Percentiles rank a stretch among this genome's conserved stretches.
Evolutionary conservation across 2,329 filamentous ascomycete genomes (phyloP).

Genomic region (Pseudogymnoascus sp.): DNA sequence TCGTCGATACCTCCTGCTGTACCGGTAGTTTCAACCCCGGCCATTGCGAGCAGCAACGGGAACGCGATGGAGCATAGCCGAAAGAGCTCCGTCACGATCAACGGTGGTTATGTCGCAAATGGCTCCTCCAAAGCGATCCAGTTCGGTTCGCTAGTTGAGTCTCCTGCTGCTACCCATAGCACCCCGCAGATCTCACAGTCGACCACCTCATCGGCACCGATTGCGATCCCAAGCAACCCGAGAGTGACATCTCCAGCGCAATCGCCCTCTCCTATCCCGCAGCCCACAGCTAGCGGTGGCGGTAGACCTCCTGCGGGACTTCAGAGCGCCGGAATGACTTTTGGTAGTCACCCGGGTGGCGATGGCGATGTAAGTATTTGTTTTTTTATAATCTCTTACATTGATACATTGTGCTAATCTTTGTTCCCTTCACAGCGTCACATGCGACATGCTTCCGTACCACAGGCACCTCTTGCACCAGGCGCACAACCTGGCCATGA

Average conservation of each 20-base stretch:
- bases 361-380: slow-evolving; percentile 66
- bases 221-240: slow-evolving; percentile 59
- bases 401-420: background rate
- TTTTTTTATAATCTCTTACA: background rate
- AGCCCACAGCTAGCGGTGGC: slow-evolving; percentile 74
- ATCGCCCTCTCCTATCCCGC: slow-evolving; percentile 88
- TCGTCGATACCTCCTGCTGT: slow-evolving; percentile 60
- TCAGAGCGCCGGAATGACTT: slow-evolving; percentile 10
- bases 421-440: slow-evolving; percentile 43
- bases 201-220: slow-evolving; percentile 39
- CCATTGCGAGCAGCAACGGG: slow-evolving; percentile 62
- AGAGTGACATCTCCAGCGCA: slow-evolving; percentile 75
- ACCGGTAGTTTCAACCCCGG: slow-evolving; percentile 48
- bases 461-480: slow-evolving; percentile 51
- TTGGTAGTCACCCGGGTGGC: slow-evolving; percentile 36
- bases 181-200: slow-evolving; percentile 46
- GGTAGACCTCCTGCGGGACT: slow-evolving; percentile 71
- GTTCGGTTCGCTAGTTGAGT: slow-evolving; percentile 70
- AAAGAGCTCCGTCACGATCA: slow-evolving; percentile 88
- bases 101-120: slow-evolving; percentile 70
- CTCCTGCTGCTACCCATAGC: slow-evolving; percentile 58
- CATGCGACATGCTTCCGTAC: slow-evolving; percentile 57
- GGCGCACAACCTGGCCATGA: slow-evolving; percentile 65
- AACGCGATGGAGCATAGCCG: slow-evolving; percentile 62
- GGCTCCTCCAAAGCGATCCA: slow-evolving; percentile 63